These are phyloP conservation scores for Corniculantispora saksenae DNA, from an alignment of 2,329 filamentous ascomycete species.

Conservation along the genomic window DNA sequence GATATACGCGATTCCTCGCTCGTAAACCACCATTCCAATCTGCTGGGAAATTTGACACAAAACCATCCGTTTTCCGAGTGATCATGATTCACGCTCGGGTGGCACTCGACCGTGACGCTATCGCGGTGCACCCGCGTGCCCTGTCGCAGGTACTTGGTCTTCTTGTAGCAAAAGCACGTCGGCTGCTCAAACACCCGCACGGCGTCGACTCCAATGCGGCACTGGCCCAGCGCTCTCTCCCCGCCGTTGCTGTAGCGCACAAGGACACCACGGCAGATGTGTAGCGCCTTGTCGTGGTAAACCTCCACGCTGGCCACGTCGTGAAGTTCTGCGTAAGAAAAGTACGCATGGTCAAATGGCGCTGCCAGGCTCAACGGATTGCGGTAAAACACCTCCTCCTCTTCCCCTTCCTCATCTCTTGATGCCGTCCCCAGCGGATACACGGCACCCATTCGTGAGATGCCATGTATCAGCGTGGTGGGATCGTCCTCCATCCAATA, in stretches of 20 bases:
- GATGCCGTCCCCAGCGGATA: not conserved
- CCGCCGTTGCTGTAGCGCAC: slow-evolving; percentile 6
- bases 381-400: slow-evolving; percentile 1
- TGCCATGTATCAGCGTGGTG: slow-evolving; percentile 13
- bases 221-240: slow-evolving; percentile 14
- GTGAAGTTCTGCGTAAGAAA: slow-evolving; percentile 4
- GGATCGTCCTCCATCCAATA: slow-evolving; percentile 15
- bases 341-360: slow-evolving; percentile 13
- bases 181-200: not conserved
- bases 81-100: not conserved
- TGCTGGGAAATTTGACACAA: slow-evolving; percentile 2
- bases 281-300: slow-evolving; percentile 11
- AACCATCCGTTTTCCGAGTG: slow-evolving; percentile 1
- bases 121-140: slow-evolving; percentile 7
- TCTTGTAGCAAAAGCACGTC: slow-evolving; percentile 1
- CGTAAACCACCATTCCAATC: slow-evolving; percentile 16
- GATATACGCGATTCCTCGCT: slow-evolving; percentile 11
- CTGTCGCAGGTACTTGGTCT: slow-evolving; percentile 9
- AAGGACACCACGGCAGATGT: slow-evolving; percentile 9
- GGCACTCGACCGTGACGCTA: not conserved
- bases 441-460: slow-evolving; percentile 6
- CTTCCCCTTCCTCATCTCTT: not conserved
- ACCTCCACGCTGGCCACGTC: not conserved
- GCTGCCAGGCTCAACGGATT: slow-evolving; percentile 10
- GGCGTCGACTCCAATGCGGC: slow-evolving; percentile 8